Base-by-base conservation (phyloP, 192 early-diverging fungal genomes). In the Rhizoclosmatium sp. region DNA sequence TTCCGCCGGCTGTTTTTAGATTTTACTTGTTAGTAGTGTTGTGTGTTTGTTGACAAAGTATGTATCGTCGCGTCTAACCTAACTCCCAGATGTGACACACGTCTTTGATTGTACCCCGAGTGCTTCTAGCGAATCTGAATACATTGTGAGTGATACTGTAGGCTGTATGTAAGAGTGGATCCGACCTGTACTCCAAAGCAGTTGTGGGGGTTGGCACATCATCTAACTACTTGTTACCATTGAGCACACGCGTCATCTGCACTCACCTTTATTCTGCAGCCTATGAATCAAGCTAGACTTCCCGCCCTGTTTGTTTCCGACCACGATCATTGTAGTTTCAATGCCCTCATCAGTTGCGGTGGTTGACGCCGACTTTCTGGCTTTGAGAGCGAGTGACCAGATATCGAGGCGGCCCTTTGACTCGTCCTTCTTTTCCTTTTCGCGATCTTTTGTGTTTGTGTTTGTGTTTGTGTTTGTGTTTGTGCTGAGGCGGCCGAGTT, bases 81-180 rank as follows among this genome's bases (percentile, higher is more conserved):
- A 89, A 76, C 67, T 89, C 88, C 81, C 85, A 89, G 42, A 89
- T 87, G 68, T 89, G 88, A 3, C 76, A 47, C 0, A 89, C 80
- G 62, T 89, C 88, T 70, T 89, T 89, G n/a, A 83, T 58, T 19
- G 76, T 81, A 21, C 83, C 83, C 31, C 85, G 83, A 9, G 86
- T 87, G 31, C 84, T 81, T 49, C 88, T 10, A 16, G 70, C 78
- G 44, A 69, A 80, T 80, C 78, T 80, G 47, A 23, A 14, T 40
- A 60, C 23, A 62, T 62, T 62, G 7, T 7, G 7, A 23, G 23
- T 4, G 23, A 23, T 62, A 0, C 4, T 4, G 10, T 3, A 46
- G 45, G 12, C n/a, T 23, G 47, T 31, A 46, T 3, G 9, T 21
- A 31, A 9, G 39, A 64, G 23, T 40, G 21, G 5, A 40, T 74